These are phyloP conservation scores for Phialophora expanda DNA, from an alignment of 2,329 filamentous ascomycete species.

Conservation along the genomic window DNA sequence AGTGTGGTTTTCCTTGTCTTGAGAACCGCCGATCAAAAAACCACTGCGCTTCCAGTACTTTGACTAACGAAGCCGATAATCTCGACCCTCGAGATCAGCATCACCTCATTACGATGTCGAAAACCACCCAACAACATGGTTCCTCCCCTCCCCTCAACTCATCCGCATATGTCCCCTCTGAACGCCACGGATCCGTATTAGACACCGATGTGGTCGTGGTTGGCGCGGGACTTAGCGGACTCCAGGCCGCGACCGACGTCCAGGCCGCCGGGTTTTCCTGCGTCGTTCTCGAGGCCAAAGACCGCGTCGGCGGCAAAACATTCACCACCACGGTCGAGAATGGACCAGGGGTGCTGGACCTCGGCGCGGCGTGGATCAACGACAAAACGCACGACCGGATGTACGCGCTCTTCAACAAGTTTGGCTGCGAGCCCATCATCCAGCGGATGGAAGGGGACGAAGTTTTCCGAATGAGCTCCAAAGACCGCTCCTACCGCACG, in stretches of 20 bases:
- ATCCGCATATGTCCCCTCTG: too few species aligned
- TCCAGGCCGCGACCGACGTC: constrained; percentile 44
- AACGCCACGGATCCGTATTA: not conserved
- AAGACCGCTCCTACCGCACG: not conserved
- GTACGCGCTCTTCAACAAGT: constrained; percentile 43
- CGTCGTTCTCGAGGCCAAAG: constrained; percentile 49
- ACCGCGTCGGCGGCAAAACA: constrained; percentile 51
- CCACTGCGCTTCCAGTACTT: too few species aligned
- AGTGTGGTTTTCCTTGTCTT: too few species aligned
- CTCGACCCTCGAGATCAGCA: too few species aligned
- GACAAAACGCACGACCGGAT: constrained; percentile 58
- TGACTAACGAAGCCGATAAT: too few species aligned
- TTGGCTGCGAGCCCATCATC: constrained; percentile 51
- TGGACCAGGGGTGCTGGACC: constrained; percentile 48
- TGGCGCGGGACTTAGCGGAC: constrained; percentile 48
- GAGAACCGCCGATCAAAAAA: too few species aligned
- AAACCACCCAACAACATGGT: too few species aligned
- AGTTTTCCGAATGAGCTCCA: constrained; percentile 17
- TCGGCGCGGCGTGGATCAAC: constrained; percentile 67
- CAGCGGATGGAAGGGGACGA: constrained; percentile 49
- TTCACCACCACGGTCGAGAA: constrained; percentile 28
- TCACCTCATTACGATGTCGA: too few species aligned
- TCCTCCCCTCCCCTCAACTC: too few species aligned
- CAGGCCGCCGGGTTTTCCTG: constrained; percentile 43
- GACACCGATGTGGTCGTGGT: constrained; percentile 45